Conservation (phyloP, 139 green algal species). For the Bryopsis sp. region DNA sequence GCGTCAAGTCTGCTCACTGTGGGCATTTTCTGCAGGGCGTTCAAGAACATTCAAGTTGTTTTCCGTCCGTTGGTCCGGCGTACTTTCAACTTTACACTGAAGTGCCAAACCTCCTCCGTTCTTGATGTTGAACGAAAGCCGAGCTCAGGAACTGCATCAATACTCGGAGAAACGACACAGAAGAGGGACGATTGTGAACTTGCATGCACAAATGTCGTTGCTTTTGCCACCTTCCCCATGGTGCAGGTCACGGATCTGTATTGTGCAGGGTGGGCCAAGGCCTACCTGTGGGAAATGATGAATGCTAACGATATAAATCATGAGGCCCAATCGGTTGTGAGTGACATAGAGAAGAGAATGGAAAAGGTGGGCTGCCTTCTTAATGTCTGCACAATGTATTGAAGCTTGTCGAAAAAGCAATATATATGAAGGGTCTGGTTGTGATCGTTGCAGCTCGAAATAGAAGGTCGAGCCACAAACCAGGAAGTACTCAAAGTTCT, state of each 20-base stretch:
- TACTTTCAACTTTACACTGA: too few relatives aligned
- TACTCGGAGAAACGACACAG: background rate
- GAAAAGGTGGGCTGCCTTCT: conserved; percentile 21
- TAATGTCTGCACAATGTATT: background rate
- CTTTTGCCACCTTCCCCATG: conserved; percentile 29
- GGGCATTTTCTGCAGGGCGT: too few relatives aligned
- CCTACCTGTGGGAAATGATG: conserved; percentile 42
- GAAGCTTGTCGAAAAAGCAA: background rate
- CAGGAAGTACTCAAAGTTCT: conserved; percentile 18
- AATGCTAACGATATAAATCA: conserved; percentile 34
- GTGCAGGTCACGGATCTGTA: conserved; percentile 37
- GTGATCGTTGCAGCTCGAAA: background rate
- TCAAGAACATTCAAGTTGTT: too few relatives aligned
- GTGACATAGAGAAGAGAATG: conserved; percentile 26
- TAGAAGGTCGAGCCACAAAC: background rate
- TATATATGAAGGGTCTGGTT: background rate
- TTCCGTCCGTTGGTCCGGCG: too few relatives aligned
- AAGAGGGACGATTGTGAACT: too few relatives aligned
- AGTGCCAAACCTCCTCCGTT: too few relatives aligned
- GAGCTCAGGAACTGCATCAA: conserved; percentile 1
- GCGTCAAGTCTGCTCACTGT: too few relatives aligned
- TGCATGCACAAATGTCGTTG: conserved; percentile 17
- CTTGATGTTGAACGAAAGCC: conserved; percentile 3
- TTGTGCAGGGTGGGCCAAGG: conserved; percentile 30
- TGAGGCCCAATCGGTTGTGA: conserved; percentile 24